Evolutionary conservation across 2,329 filamentous ascomycete species (phyloP), one percentile per base, ranked within the genome.

Genomic region (Huntiella bhutanensis): DNA sequence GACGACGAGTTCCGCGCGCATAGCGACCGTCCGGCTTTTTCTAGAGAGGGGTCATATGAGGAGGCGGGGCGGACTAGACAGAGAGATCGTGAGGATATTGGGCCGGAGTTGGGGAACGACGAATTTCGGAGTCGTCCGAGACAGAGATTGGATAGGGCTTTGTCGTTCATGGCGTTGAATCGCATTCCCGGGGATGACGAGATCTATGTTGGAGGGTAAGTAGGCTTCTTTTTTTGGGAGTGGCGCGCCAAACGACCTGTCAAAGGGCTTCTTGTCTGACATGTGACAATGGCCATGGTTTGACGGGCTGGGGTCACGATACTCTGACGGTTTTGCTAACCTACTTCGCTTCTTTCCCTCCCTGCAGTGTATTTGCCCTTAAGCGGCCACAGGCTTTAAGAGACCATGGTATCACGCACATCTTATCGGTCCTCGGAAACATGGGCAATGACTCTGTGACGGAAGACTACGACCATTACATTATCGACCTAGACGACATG

Each of bases 401-500:
- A 52, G 72, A 80, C 52, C 75, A 77, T 53, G 77, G 79, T 53
- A 85, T 98, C 59, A 93, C 86, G 2, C 87, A 95, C 62, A 73
- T 96, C 28, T 68, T 96, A n/a, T 93, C 87, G 4, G 82, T 91
- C 36, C 62, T 88, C 50, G 73, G 74, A 41, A 57, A 54, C 49
- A 46, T 46, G 35, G 43, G 35, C 13, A 37, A 40, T 36, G 49
- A 36, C 16, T 41, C 47, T n/a, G 41, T 41, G 11, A 40, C 34
- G 63, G 62, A 56, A 60, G 67, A 13, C 37, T 85, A 77, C 59
- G 64, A 77, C 52, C 85, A 92, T 59, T 69, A 84, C 54, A 70
- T 77, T 51, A 80, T 96, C 52, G 80, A 92, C 53, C 76, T 95
- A 38, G 83, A 96, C 60, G 91, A 98, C 64, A 75, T 87, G 44